Evolutionary conservation across 306 rosid species (phyloP).

Genomic region (Medicago ruthenica): DNA sequence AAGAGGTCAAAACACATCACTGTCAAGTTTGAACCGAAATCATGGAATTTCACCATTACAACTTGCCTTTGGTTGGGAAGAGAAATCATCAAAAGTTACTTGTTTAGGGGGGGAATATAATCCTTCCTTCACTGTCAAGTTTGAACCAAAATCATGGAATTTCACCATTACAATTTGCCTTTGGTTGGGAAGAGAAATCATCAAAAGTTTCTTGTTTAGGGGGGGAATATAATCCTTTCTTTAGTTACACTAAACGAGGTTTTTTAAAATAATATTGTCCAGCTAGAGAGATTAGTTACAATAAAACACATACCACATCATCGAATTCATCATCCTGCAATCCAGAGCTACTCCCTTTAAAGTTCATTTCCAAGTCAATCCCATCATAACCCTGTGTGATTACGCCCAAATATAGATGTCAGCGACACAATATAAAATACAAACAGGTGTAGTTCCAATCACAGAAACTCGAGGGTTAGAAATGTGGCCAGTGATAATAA

Average conservation of each 20-base stretch:
- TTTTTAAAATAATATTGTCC: constrained; percentile 31
- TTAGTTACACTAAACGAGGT: not conserved
- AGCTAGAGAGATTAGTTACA: constrained; percentile 20
- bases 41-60: constrained; percentile 30
- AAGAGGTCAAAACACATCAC: not conserved
- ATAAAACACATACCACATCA: constrained; percentile 57
- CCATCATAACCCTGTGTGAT: constrained; percentile 71
- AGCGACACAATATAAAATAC: not conserved
- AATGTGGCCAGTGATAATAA: constrained; percentile 2
- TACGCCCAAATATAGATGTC: constrained; percentile 38
- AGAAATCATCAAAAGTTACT: constrained; percentile 19
- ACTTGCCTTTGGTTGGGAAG: constrained; percentile 16
- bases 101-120: not conserved
- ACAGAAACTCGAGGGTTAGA: not conserved
- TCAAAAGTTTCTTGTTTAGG: constrained; percentile 21
- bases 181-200: constrained; percentile 1
- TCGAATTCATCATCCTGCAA: constrained; percentile 60
- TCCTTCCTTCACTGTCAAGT: constrained; percentile 1
- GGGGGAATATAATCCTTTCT: not conserved
- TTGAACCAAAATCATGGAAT: constrained; percentile 12
- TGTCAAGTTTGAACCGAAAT: constrained; percentile 17
- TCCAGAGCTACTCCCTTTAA: constrained; percentile 58
- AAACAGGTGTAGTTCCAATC: constrained; percentile 9
- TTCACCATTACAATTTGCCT: constrained; percentile 31
- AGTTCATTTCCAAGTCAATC: constrained; percentile 79